Base-by-base conservation (phyloP, 2,329 filamentous ascomycete genomes). In the Phialemonium atrogriseum region DNA sequence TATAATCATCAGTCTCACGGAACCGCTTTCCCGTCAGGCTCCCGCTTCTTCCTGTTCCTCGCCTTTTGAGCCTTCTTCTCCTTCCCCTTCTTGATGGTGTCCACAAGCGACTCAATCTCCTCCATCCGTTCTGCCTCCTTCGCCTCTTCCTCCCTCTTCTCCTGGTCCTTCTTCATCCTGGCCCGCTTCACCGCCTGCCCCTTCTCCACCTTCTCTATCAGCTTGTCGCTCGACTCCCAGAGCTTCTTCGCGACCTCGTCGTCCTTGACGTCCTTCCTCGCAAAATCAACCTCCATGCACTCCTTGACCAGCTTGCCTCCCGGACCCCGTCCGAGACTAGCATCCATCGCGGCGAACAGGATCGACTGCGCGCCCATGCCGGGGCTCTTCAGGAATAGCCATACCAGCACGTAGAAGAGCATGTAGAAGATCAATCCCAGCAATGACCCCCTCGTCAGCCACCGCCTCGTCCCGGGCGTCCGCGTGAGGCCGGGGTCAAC, bases 141-240 rank as follows among this genome's bases (percentile, higher is more conserved):
- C 4, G 53, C 53, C 15, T 52, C 44, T 14, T 62, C 50, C 2
- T 55, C 57, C 32, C 35, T 44, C 36, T 55, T 48, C 35, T 55
- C 51, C 24, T 47, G 36, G 26, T 39, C 43, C 48, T 56, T 51
- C 48, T 61, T 68, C 27, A 56, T 46, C 15, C 45, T 46, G 2
- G 61, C 64, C 29, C 65, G 51, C 45, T 68, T 71, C 30, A 74
- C 59, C 7, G 87, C 87, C 15, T 80, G 74, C 51, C 81, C 75
- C 61, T 84, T 93, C 58, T 96, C 88, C 10, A 80, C 73, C 45
- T 72, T 71, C 54, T 93, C 80, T 34, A 96, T 80, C 41, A 93
- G 73, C 50, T 76, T 77, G 49, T 94, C 88, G 50, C 84, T 94
- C 36, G 84, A 78, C 51, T 93, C 76, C 89, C 89, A 98, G 11